Percentiles rank a stretch among this genome's conserved stretches.
Evolutionary conservation across 768 basidiomycete species (phyloP).

Genomic region (Hydnomerulius pinastri): DNA sequence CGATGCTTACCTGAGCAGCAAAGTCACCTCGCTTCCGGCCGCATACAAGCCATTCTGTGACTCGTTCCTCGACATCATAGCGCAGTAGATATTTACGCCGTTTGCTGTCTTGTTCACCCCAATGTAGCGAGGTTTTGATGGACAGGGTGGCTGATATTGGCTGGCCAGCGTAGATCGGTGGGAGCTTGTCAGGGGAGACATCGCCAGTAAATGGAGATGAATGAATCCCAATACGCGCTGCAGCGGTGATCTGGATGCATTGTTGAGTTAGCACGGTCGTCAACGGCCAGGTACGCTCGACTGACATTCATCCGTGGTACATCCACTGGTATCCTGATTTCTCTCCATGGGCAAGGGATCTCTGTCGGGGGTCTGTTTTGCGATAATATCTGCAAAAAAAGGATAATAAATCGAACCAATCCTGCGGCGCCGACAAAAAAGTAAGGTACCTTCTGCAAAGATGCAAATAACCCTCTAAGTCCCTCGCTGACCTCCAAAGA

Average conservation of each 20-base stretch:
- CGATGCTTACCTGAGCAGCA: constrained; percentile 57
- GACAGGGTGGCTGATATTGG: constrained; percentile 70
- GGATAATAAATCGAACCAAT: constrained; percentile 33
- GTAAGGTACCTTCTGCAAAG: constrained; percentile 35
- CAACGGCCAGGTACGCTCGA: constrained; percentile 5
- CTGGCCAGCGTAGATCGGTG: constrained; percentile 80
- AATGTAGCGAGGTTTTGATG: constrained; percentile 76
- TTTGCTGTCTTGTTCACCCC: constrained; percentile 56
- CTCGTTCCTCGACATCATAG: constrained; percentile 81
- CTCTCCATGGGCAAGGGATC: constrained; percentile 56
- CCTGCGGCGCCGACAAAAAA: neutral
- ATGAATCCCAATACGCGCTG: constrained; percentile 51
- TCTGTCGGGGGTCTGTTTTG: constrained; percentile 42
- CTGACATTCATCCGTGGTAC: constrained; percentile 80
- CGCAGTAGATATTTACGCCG: constrained; percentile 55
- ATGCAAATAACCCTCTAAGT: constrained; percentile 23
- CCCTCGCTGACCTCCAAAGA: constrained; percentile 32
- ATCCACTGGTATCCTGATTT: constrained; percentile 83
- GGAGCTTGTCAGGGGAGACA: constrained; percentile 25
- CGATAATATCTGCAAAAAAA: constrained; percentile 36
- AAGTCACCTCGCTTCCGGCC: constrained; percentile 88
- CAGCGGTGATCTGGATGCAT: constrained; percentile 61
- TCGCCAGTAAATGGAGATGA: constrained; percentile 45
- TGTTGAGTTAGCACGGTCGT: constrained; percentile 4
- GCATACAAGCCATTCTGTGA: constrained; percentile 87